Evolutionary conservation across 257 asterid genomes (phyloP).

Genomic region (Verbascum thapsus): DNA sequence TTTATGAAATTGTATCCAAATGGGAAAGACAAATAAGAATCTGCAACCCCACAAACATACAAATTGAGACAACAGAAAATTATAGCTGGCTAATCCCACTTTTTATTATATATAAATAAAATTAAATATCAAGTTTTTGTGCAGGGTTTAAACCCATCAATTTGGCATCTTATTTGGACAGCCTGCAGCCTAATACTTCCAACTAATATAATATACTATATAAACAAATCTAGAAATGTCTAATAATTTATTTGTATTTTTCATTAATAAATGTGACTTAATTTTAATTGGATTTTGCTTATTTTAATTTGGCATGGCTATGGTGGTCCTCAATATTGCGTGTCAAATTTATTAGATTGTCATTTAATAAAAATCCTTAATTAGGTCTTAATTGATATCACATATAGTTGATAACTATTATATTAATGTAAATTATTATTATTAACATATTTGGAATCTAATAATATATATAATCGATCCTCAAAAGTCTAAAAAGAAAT

Average conservation of each 20-base stretch:
- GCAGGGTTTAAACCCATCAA: conserved; percentile 39
- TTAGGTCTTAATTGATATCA: too few relatives aligned
- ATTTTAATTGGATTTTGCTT: too few relatives aligned
- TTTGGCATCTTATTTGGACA: conserved; percentile 39
- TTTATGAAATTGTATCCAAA: background rate
- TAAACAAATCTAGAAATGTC: conserved; percentile 22
- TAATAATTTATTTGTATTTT: background rate
- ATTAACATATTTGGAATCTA: too few relatives aligned
- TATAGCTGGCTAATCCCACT: conserved; percentile 17
- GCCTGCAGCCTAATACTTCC: conserved; percentile 30
- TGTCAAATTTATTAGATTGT: too few relatives aligned
- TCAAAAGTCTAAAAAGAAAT: too few relatives aligned
- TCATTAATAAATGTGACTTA: too few relatives aligned
- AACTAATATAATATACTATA: conserved; percentile 4
- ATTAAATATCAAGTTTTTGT: conserved; percentile 11
- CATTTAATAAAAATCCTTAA: too few relatives aligned
- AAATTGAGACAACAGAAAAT: conserved; percentile 19
- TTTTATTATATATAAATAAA: background rate
- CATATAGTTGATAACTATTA: too few relatives aligned
- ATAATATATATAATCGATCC: too few relatives aligned
- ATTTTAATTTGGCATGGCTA: too few relatives aligned
- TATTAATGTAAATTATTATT: too few relatives aligned
- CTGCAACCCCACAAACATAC: conserved; percentile 27
- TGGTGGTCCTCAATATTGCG: too few relatives aligned
- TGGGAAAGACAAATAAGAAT: background rate